Percentiles rank a stretch among this genome's conserved stretches.
Evolutionary conservation across 352 stramenopile species (phyloP).

Genomic region (Paralagenidium karlingii): DNA sequence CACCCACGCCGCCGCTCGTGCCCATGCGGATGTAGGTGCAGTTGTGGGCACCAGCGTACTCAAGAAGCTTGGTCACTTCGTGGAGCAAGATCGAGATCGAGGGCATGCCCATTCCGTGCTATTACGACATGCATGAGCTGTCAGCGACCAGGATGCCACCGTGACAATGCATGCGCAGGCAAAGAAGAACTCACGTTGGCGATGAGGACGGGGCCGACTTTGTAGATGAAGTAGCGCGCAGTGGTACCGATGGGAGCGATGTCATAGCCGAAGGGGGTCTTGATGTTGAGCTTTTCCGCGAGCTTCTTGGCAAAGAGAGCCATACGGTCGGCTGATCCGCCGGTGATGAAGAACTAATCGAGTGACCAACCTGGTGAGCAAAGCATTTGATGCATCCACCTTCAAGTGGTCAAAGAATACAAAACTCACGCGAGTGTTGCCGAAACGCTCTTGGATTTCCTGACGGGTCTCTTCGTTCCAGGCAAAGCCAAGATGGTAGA

Average conservation of each 20-base stretch:
- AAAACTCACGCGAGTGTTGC: constrained; percentile 16
- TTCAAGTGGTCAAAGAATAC: neutral
- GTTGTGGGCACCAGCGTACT: constrained; percentile 44
- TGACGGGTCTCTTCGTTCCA: constrained; percentile 31
- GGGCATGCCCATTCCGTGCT: constrained; percentile 72
- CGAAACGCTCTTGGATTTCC: constrained; percentile 33
- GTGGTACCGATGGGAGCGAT: constrained; percentile 52
- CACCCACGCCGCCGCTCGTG: constrained; percentile 62
- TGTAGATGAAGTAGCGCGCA: constrained; percentile 65
- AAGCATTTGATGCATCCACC: too few relatives aligned
- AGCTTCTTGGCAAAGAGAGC: constrained; percentile 45
- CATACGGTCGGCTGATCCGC: constrained; percentile 67
- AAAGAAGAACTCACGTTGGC: constrained; percentile 25
- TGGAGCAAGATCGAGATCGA: constrained; percentile 75
- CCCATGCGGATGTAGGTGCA: constrained; percentile 70
- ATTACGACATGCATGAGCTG: neutral
- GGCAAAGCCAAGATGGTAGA: constrained; percentile 67
- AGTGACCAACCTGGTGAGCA: neutral
- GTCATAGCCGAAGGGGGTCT: constrained; percentile 48
- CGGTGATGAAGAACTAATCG: constrained; percentile 69
- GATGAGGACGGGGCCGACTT: constrained; percentile 66
- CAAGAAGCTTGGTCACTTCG: constrained; percentile 73
- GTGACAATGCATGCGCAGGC: neutral
- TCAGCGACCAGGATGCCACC: neutral
- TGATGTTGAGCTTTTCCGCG: constrained; percentile 33